Evolutionary conservation across 192 early-diverging fungal species (phyloP).

Genomic region (Backusella parvicylindrica): DNA sequence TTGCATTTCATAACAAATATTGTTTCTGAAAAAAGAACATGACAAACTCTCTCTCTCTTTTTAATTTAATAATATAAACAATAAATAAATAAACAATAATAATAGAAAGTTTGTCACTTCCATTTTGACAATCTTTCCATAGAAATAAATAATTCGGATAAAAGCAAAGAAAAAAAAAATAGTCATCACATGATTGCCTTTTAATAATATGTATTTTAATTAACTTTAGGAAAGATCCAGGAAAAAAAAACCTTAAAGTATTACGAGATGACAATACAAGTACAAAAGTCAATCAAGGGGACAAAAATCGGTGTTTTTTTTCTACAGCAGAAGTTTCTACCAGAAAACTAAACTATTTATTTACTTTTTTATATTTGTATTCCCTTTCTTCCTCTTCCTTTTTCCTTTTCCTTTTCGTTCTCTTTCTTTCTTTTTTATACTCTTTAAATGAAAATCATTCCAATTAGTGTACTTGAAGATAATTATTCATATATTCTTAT

Average conservation of each 20-base stretch:
- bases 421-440: background rate
- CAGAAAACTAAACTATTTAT: background rate
- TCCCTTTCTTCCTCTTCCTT: background rate
- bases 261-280: background rate
- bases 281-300: background rate
- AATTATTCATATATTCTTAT: slow-evolving; percentile 87
- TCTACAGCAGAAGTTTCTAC: slow-evolving; percentile 17
- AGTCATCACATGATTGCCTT: background rate
- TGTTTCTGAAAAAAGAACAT: background rate
- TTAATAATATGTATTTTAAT: background rate
- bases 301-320: slow-evolving; percentile 1
- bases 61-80: background rate
- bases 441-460: slow-evolving; percentile 53
- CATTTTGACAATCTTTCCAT: background rate
- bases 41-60: background rate
- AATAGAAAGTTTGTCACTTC: background rate
- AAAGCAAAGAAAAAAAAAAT: background rate
- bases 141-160: background rate
- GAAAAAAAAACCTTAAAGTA: background rate
- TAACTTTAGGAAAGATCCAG: background rate
- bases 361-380: slow-evolving; percentile 4
- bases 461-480: slow-evolving; percentile 69
- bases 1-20: background rate
- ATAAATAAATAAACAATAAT: background rate
- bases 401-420: background rate